Evolutionary conservation across 2,329 filamentous ascomycete species (phyloP).

Genomic region (Pezicula radicicola): DNA sequence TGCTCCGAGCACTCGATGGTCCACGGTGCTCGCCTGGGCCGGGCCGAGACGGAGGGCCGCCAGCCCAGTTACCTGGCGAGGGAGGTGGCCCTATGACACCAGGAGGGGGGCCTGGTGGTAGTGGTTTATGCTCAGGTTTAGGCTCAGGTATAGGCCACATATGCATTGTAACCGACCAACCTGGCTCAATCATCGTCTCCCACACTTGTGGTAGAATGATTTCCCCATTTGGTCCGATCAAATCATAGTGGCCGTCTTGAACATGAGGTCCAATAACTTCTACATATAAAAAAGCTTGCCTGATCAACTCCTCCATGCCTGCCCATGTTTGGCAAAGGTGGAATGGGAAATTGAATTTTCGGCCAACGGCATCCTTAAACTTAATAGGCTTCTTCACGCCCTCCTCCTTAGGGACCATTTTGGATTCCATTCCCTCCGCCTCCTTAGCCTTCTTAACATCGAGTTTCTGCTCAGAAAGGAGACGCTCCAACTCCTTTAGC

Average conservation of each 20-base stretch:
- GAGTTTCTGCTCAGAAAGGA: no score
- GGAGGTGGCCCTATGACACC: background rate
- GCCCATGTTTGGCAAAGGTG: constrained; percentile 80
- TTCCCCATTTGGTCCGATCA: constrained; percentile 75
- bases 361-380: constrained; percentile 87
- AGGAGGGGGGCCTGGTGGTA: constrained; percentile 10
- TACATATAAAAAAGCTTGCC: constrained; percentile 78
- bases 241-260: constrained; percentile 74
- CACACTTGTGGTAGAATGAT: constrained; percentile 80
- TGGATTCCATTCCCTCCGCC: background rate
- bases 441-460: no score
- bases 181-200: constrained; percentile 78
- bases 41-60: no score
- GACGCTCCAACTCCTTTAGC: no score
- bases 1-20: no score
- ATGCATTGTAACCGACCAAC: constrained; percentile 69
- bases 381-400: constrained; percentile 61
- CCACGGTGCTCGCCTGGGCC: no score
- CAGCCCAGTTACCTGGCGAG: no score
- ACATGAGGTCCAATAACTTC: constrained; percentile 75
- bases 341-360: constrained; percentile 91
- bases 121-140: constrained; percentile 14
- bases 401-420: background rate
- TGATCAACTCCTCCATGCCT: constrained; percentile 84
- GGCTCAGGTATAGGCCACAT: constrained; percentile 60